Percentiles rank a stretch among this genome's conserved stretches.
These are phyloP conservation scores for Aspergillus fumigatus DNA, from an alignment of 2,329 filamentous ascomycete genomes.

Conservation along the genomic window DNA sequence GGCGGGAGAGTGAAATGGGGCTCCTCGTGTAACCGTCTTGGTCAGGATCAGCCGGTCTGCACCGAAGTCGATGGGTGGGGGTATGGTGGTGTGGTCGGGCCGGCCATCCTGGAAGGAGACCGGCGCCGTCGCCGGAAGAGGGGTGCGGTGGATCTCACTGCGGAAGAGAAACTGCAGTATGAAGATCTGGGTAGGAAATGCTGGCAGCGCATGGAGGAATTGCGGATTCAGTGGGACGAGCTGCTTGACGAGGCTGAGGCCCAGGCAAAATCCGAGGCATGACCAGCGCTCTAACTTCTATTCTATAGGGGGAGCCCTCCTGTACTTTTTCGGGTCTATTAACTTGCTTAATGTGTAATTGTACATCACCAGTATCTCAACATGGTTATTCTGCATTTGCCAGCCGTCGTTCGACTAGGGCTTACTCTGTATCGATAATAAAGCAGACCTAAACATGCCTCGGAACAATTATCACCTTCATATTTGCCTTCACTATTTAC, in stretches of 20 bases:
- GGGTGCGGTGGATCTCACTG: slow-evolving; percentile 54
- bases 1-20: slow-evolving; percentile 76
- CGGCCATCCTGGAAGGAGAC: slow-evolving; percentile 47
- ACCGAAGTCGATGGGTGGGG: slow-evolving; percentile 90
- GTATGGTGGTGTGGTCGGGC: slow-evolving; percentile 52
- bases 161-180: slow-evolving; percentile 34
- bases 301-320: not conserved
- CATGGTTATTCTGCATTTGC: not conserved
- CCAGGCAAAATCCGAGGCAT: not conserved
- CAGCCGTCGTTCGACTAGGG: not conserved
- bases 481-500: slow-evolving; percentile 23
- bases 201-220: slow-evolving; percentile 41
- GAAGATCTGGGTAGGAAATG: slow-evolving; percentile 38
- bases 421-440: not conserved
- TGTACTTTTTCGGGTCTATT: not conserved
- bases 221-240: slow-evolving; percentile 37
- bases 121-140: slow-evolving; percentile 55
- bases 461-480: not conserved
- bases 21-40: slow-evolving; percentile 58
- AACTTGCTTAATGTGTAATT: not conserved
- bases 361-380: not conserved
- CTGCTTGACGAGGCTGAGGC: slow-evolving; percentile 34
- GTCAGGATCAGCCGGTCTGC: slow-evolving; percentile 60
- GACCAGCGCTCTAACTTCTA: not conserved
- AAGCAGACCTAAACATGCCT: not conserved